Evolutionary conservation across 176 grass and related monocot species (phyloP).

Genomic region (Carex myosuroides): DNA sequence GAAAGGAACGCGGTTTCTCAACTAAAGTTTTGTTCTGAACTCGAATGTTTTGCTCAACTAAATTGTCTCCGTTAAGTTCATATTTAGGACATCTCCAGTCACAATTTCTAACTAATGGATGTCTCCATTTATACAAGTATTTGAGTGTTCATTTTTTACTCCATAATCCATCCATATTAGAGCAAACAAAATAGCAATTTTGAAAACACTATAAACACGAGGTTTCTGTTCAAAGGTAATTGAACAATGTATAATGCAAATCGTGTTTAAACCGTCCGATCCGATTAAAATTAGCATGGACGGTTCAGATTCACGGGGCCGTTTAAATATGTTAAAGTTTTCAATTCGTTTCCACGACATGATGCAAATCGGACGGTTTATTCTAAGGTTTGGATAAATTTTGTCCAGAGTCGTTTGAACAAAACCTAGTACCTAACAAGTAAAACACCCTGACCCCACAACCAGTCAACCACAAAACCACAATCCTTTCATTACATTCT

Average conservation of each 20-base stretch:
- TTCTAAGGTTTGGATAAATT: too few species aligned
- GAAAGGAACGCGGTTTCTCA: conserved; percentile 10
- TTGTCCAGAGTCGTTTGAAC: too few species aligned
- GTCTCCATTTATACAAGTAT: neutral
- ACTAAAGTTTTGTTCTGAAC: neutral
- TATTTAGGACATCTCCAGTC: neutral
- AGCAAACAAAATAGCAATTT: neutral
- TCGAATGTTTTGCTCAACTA: too few species aligned
- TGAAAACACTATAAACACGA: neutral
- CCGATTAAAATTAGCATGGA: too few species aligned
- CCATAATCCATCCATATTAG: neutral
- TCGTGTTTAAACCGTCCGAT: too few species aligned
- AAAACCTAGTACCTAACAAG: neutral
- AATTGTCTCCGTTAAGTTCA: neutral
- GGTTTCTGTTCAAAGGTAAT: too few species aligned
- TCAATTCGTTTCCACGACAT: too few species aligned
- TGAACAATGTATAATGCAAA: too few species aligned
- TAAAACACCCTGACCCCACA: neutral
- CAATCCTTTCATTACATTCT: neutral
- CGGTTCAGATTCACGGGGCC: too few species aligned
- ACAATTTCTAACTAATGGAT: neutral
- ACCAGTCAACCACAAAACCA: neutral
- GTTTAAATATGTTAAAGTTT: too few species aligned
- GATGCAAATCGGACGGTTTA: too few species aligned
- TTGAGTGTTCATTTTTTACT: neutral